Percentiles rank a stretch among this genome's conserved stretches.
These are phyloP conservation scores for Stagonosporopsis vannaccii DNA, from an alignment of 2,329 filamentous ascomycete species.

Conservation along the genomic window DNA sequence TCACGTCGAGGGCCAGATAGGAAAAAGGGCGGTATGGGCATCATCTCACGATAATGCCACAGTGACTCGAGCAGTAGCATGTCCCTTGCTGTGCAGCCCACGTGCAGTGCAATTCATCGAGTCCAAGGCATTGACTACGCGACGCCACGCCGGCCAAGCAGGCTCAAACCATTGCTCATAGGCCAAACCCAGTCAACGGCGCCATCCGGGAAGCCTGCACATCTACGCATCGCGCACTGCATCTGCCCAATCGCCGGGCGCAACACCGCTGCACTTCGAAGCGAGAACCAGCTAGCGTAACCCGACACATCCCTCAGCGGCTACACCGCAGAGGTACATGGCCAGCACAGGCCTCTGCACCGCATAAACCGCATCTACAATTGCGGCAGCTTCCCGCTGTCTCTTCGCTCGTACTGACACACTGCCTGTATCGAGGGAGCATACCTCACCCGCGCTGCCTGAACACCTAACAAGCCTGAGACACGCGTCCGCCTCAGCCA, in stretches of 20 bases:
- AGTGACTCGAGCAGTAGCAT: slow-evolving; percentile 13
- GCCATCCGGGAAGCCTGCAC: slow-evolving; percentile 28
- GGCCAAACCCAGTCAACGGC: slow-evolving; percentile 21
- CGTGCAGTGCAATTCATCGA: slow-evolving; percentile 27
- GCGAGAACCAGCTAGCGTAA: slow-evolving; percentile 1
- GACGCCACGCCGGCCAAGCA: slow-evolving; percentile 24
- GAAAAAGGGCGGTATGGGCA: slow-evolving; percentile 21
- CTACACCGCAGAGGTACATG: slow-evolving; percentile 25
- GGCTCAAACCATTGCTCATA: slow-evolving; percentile 23
- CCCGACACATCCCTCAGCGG: slow-evolving; percentile 27
- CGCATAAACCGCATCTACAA: slow-evolving; percentile 47
- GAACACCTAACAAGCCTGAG: slow-evolving; percentile 44
- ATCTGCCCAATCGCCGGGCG: slow-evolving; percentile 25
- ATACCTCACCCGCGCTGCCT: slow-evolving; percentile 31
- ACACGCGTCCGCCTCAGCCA: slow-evolving; percentile 44
- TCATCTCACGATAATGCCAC: slow-evolving; percentile 3
- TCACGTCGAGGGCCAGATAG: slow-evolving; percentile 8
- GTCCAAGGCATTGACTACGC: slow-evolving; percentile 17
- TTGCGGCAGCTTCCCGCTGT: slow-evolving; percentile 40
- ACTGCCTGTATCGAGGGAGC: slow-evolving; percentile 41
- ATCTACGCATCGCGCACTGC: slow-evolving; percentile 33
- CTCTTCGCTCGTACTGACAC: slow-evolving; percentile 43
- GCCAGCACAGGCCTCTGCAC: slow-evolving; percentile 26
- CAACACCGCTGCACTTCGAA: slow-evolving; percentile 6
- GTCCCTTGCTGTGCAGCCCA: slow-evolving; percentile 21